These are phyloP conservation scores for Scheffersomyces titani DNA, from an alignment of 1,139 yeast genomes.

Conservation along the genomic window DNA sequence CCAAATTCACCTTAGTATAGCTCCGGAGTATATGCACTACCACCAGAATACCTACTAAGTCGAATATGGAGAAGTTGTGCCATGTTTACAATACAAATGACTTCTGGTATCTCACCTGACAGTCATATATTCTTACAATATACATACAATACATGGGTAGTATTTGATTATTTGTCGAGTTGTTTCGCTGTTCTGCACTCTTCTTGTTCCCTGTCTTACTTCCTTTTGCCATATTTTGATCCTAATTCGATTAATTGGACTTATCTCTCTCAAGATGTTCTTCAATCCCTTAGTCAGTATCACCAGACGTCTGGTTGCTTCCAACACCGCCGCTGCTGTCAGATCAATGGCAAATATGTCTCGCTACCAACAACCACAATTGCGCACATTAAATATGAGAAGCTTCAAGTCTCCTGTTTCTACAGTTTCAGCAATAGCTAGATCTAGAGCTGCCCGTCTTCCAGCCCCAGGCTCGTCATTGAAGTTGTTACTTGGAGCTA, in stretches of 20 bases:
- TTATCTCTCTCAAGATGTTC: background rate
- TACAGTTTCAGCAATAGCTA: slow-evolving; percentile 1
- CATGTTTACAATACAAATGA: background rate
- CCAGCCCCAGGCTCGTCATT: slow-evolving; percentile 2
- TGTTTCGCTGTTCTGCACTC: background rate
- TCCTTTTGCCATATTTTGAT: background rate
- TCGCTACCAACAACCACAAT: background rate
- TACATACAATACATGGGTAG: background rate
- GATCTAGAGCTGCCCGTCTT: background rate
- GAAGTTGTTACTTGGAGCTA: slow-evolving; percentile 7
- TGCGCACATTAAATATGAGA: background rate
- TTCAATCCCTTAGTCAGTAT: background rate
- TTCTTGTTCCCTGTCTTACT: too few species aligned
- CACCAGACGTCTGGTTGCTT: background rate
- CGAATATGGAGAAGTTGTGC: background rate
- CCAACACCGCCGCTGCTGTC: background rate
- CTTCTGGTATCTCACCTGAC: background rate
- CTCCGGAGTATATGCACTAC: background rate
- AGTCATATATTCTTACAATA: too few species aligned
- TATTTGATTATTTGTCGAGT: background rate
- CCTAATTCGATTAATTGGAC: background rate
- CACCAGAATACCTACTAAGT: background rate
- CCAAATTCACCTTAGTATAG: background rate
- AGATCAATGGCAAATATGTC: background rate
- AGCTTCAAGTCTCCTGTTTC: slow-evolving; percentile 1